Evolutionary conservation across 345 rosid species (phyloP).

Genomic region (Pseudoturritis turrita): DNA sequence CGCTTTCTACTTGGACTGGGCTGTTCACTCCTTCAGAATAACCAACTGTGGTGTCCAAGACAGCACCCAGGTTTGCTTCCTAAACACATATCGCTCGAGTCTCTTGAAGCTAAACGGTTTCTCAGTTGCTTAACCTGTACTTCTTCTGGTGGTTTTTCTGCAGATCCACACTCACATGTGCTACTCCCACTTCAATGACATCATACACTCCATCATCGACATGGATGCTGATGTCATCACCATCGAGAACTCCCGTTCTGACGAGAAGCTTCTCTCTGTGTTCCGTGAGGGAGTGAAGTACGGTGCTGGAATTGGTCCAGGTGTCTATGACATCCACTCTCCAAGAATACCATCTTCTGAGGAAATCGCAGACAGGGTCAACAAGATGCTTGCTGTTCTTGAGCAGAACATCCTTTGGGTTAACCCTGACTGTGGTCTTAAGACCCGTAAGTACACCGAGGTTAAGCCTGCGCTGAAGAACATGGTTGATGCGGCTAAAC

Average conservation of each 20-base stretch:
- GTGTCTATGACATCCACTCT: conserved; percentile 97
- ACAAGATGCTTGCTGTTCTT: conserved; percentile 98
- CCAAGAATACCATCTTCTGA: conserved; percentile 93
- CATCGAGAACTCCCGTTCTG: conserved; percentile 98
- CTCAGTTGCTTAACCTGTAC: background rate
- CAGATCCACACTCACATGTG: conserved; percentile 99
- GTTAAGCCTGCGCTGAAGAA: conserved; percentile 84
- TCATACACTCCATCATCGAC: conserved; percentile 96
- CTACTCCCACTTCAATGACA: conserved; percentile 98
- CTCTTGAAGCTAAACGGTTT: background rate
- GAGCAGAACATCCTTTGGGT: conserved; percentile 97
- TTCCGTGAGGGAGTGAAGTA: conserved; percentile 99
- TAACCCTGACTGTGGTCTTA: conserved; percentile 98
- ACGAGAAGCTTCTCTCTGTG: conserved; percentile 94
- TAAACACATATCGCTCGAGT: background rate
- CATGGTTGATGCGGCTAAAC: conserved; percentile 95
- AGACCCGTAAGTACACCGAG: conserved; percentile 88
- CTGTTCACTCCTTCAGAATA: conserved; percentile 99
- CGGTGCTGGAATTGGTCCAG: conserved; percentile 98
- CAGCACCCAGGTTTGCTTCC: conserved; percentile 77
- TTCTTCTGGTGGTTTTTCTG: background rate
- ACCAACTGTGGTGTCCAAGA: conserved; percentile 87
- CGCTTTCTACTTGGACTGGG: conserved; percentile 98
- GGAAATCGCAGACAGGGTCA: conserved; percentile 91
- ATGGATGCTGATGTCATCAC: conserved; percentile 99